Percentiles rank a stretch among this genome's conserved stretches.
Evolutionary conservation across 331 rosid genomes (phyloP).

Genomic region (Quercus lobata): DNA sequence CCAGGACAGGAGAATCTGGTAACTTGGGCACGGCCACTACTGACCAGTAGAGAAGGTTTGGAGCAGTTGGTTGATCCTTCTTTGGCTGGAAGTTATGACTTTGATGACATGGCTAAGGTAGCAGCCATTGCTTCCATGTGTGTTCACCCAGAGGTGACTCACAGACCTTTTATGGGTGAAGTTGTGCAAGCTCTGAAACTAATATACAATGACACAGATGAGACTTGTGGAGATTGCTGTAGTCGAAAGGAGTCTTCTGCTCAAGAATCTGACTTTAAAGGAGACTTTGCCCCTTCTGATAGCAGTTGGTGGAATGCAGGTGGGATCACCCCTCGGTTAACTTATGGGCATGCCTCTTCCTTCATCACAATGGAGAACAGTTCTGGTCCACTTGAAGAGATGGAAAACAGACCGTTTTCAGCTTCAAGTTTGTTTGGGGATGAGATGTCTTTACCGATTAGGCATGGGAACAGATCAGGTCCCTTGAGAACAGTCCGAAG

Average conservation of each 20-base stretch:
- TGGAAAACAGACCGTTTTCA: constrained; percentile 63
- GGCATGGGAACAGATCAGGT: constrained; percentile 78
- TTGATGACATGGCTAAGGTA: constrained; percentile 86
- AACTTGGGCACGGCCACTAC: constrained; percentile 80
- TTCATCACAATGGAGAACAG: constrained; percentile 80
- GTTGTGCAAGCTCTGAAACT: constrained; percentile 97
- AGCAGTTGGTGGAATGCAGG: constrained; percentile 86
- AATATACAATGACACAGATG: constrained; percentile 68
- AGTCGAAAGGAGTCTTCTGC: constrained; percentile 68
- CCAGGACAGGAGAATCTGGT: constrained; percentile 24
- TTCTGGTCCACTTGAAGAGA: constrained; percentile 76
- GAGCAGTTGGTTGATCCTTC: constrained; percentile 81
- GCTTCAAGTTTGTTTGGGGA: constrained; percentile 62
- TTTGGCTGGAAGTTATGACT: constrained; percentile 68
- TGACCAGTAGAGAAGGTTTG: constrained; percentile 73
- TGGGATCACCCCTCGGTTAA: constrained; percentile 52
- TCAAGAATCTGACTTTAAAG: too few species aligned
- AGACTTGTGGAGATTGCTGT: constrained; percentile 58
- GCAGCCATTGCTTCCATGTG: constrained; percentile 96
- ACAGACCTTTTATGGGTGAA: constrained; percentile 89
- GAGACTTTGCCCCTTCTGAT: constrained; percentile 38
- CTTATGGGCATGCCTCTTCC: constrained; percentile 55
- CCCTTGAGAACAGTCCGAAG: constrained; percentile 70
- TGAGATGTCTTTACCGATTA: constrained; percentile 51
- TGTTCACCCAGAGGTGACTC: constrained; percentile 31